These are phyloP conservation scores for Schizonepeta tenuifolia DNA, from an alignment of 257 asterid species.

Conservation along the genomic window DNA sequence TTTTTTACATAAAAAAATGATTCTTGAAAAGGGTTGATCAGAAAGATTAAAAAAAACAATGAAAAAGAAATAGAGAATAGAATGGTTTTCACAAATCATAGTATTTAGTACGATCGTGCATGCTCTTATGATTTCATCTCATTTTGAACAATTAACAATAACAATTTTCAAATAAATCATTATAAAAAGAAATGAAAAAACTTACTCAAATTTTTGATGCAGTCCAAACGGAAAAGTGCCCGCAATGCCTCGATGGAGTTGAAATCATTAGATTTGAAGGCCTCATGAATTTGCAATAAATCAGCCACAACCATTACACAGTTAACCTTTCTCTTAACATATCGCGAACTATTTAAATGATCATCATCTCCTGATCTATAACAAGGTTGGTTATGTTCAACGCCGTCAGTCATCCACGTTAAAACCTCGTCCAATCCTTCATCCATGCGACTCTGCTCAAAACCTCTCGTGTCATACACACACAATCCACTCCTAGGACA, in stretches of 20 bases:
- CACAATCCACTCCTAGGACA: constrained; percentile 69
- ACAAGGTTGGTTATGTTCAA: constrained; percentile 68
- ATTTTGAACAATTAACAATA: neutral
- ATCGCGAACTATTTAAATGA: constrained; percentile 33
- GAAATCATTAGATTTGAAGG: constrained; percentile 54
- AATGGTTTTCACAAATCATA: too few relatives aligned
- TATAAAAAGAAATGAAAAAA: neutral
- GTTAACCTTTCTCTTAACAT: constrained; percentile 56
- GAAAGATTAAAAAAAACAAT: too few relatives aligned
- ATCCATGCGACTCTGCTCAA: constrained; percentile 40
- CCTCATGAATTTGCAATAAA: constrained; percentile 48
- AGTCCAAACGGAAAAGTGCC: constrained; percentile 47
- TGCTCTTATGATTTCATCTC: too few relatives aligned
- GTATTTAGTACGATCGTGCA: too few relatives aligned
- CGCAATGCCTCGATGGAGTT: constrained; percentile 50
- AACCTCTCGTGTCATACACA: constrained; percentile 69
- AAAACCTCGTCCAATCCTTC: constrained; percentile 58
- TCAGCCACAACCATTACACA: constrained; percentile 66
- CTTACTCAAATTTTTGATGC: constrained; percentile 58
- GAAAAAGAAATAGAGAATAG: too few relatives aligned
- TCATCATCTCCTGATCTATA: constrained; percentile 44
- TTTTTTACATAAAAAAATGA: too few relatives aligned
- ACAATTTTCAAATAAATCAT: neutral
- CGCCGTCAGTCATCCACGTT: constrained; percentile 60
- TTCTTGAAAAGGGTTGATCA: neutral